Evolutionary conservation across 2,329 filamentous ascomycete genomes (phyloP).

Genomic region (Nectriaceae sp.): DNA sequence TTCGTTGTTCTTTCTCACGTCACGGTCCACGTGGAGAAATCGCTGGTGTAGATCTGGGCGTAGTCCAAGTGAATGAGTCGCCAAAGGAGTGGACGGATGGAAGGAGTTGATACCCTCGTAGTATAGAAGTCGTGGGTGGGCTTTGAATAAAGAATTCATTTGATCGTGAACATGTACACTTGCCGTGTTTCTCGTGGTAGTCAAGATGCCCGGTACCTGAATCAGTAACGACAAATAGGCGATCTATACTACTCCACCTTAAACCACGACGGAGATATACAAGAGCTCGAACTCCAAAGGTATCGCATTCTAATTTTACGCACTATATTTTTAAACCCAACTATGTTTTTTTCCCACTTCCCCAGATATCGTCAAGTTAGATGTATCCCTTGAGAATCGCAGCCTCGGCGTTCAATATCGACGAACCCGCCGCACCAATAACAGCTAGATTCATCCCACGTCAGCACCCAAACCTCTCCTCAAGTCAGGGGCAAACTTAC

Average conservation of each 20-base stretch:
- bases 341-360: slow-evolving; percentile 1
- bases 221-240: too few species aligned
- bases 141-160: not conserved
- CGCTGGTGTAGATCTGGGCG: not conserved
- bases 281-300: slow-evolving; percentile 6
- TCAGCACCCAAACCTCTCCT: too few species aligned
- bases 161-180: not conserved
- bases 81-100: not conserved
- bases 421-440: slow-evolving; percentile 93
- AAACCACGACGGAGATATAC: too few species aligned
- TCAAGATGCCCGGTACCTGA: not conserved
- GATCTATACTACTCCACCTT: too few species aligned
- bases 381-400: slow-evolving; percentile 87
- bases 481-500: slow-evolving; percentile 41
- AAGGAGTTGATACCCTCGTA: not conserved
- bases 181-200: not conserved
- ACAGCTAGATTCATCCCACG: slow-evolving; percentile 72
- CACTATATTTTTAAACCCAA: slow-evolving; percentile 5
- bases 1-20: not conserved
- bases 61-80: too few species aligned
- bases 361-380: slow-evolving; percentile 40
- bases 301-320: slow-evolving; percentile 3
- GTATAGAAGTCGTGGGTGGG: not conserved
- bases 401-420: slow-evolving; percentile 91
- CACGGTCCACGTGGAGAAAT: not conserved